Evolutionary conservation across 345 rosid genomes (phyloP).

Genomic region (Noccaea bulbosa): DNA sequence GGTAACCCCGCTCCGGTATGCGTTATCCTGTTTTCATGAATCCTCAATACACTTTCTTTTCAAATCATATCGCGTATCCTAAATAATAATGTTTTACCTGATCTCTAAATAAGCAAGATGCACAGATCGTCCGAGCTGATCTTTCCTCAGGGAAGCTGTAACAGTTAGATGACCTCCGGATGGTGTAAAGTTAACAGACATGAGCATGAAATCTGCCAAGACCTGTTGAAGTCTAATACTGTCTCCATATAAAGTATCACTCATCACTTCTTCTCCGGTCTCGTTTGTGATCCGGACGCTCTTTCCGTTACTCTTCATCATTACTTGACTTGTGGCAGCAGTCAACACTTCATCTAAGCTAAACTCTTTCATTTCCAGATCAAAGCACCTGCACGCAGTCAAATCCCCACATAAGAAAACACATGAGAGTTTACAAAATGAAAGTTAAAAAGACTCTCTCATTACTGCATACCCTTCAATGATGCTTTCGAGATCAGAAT

Average conservation of each 20-base stretch:
- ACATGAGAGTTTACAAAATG: neutral
- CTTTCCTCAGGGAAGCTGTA: conserved; percentile 63
- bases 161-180: conserved; percentile 59
- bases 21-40: conserved; percentile 55
- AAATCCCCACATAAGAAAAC: conserved; percentile 11
- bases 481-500: conserved; percentile 82
- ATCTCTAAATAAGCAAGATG: conserved; percentile 71
- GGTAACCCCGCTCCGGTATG: conserved; percentile 74
- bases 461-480: conserved; percentile 68
- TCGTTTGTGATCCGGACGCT: conserved; percentile 59
- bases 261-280: conserved; percentile 55
- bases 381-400: conserved; percentile 60
- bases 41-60: conserved; percentile 14
- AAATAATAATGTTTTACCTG: conserved; percentile 52
- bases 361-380: conserved; percentile 81
- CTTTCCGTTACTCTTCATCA: conserved; percentile 66
- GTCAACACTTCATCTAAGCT: conserved; percentile 58
- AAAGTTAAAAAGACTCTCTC: neutral
- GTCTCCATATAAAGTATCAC: conserved; percentile 72
- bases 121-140: conserved; percentile 70
- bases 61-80: conserved; percentile 7
- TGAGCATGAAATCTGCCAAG: conserved; percentile 68
- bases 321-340: conserved; percentile 74
- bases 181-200: conserved; percentile 64
- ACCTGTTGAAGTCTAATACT: conserved; percentile 85